A percentile compares a stretch with the other conserved stretches of the same genome.
Evolutionary conservation across 2,329 filamentous ascomycete genomes (phyloP).

Genomic region (Penicillium sclerotiorum): DNA sequence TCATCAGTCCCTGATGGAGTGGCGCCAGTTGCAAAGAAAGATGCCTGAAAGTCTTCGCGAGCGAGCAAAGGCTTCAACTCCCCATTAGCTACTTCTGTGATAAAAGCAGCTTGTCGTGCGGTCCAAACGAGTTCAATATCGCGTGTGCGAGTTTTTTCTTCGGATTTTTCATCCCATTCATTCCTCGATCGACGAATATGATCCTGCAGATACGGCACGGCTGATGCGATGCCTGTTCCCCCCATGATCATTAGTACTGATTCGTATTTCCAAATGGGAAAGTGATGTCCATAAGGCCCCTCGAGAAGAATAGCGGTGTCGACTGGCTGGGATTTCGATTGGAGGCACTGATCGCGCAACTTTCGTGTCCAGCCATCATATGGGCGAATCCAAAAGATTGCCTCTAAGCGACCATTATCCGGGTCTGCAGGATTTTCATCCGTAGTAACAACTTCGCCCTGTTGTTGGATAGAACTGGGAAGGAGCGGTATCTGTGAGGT

Average conservation of each 20-base stretch:
- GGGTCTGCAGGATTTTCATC: not conserved
- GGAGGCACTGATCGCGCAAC: slow-evolving; percentile 43
- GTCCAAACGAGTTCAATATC: slow-evolving; percentile 42
- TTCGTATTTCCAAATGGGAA: slow-evolving; percentile 49
- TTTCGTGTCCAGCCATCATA: slow-evolving; percentile 55
- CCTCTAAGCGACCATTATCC: slow-evolving; percentile 28
- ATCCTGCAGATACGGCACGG: slow-evolving; percentile 48
- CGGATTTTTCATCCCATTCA: slow-evolving; percentile 1
- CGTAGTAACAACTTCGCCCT: not conserved
- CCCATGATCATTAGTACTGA: slow-evolving; percentile 55
- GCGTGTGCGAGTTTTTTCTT: slow-evolving; percentile 23
- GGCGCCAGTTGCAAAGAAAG: slow-evolving; percentile 33
- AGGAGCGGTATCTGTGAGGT: slow-evolving; percentile 31
- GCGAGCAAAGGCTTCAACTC: slow-evolving; percentile 32
- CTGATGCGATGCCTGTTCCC: slow-evolving; percentile 43
- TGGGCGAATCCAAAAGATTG: slow-evolving; percentile 55
- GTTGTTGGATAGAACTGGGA: slow-evolving; percentile 11
- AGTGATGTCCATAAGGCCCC: slow-evolving; percentile 52
- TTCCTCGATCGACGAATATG: slow-evolving; percentile 26
- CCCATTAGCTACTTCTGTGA: slow-evolving; percentile 27
- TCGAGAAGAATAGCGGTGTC: slow-evolving; percentile 49
- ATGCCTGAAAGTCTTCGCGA: slow-evolving; percentile 34
- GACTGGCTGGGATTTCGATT: slow-evolving; percentile 25
- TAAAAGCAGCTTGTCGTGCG: slow-evolving; percentile 33
- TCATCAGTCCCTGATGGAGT: not conserved